Evolutionary conservation across 352 stramenopile genomes (phyloP), one percentile per base, ranked within the genome.

Genomic region (Phytophthora pinifolia): DNA sequence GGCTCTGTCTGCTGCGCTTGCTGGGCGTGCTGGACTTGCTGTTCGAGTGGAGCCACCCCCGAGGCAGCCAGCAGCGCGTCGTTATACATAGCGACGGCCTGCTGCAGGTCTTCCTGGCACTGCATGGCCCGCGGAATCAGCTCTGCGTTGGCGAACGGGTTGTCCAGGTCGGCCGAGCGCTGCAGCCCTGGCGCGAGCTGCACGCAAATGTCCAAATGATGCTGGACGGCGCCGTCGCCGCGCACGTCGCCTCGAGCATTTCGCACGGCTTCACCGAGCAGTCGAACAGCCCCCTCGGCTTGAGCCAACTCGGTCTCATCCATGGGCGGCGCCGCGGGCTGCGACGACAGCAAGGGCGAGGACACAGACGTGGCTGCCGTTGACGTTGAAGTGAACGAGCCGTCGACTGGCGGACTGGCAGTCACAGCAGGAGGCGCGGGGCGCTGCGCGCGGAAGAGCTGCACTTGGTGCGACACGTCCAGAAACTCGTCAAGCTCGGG

Each of bases 401-500:
- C 14, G 33, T 64, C 37, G 36, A 46, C 34, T 17, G 41, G 38
- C 4, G 50, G 15, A 34, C 18, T 59, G 13, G 37, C 45, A 39
- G 10, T 38, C 44, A 51, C 49, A 18, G 27, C 50, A 44, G 63
- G 37, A 55, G 59, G 39, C 14, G 61, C 31, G 27, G 48, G 39
- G 37, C 30, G 54, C 12, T 59, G 65, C 13, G 53, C 56, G 6
- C 54, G 61, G 54, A 70, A 72, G 29, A 67, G 46, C 46, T 72
- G 60, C 1, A 77, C 45, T 48, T 77, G 68, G 15, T 65, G 61
- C 31, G 65, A 67, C 8, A 73, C 31, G 34, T 72, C 59, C 34
- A 77, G 48, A 46, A 77, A 77, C 60, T 77, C 65, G 51, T 77
- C 68, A 8, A 77, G 65, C 51, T 77, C 68, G 1, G 68, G 64